Evolutionary conservation across 805 yeast species (phyloP).

Genomic region (Babjeviella inositovora): DNA sequence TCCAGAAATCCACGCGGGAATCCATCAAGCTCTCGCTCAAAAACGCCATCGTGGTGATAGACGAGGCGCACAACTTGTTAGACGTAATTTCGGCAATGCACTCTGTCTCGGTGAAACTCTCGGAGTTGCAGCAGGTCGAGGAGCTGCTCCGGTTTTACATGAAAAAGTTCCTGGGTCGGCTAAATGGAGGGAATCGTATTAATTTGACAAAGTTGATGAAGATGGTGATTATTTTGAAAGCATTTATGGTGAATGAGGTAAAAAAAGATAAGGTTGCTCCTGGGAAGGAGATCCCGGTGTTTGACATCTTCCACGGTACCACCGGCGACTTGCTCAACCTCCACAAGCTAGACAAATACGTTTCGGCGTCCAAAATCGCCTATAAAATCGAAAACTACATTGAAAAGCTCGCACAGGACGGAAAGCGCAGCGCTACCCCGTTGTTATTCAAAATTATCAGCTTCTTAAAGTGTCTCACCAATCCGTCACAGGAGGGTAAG

Average conservation of each 20-base stretch:
- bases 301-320: slow-evolving; percentile 37
- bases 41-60: slow-evolving; percentile 61
- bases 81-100: slow-evolving; percentile 62
- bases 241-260: slow-evolving; percentile 24
- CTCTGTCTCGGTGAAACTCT: slow-evolving; percentile 37
- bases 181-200: slow-evolving; percentile 60
- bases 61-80: slow-evolving; percentile 82
- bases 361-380: slow-evolving; percentile 59
- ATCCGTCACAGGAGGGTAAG: slow-evolving; percentile 70
- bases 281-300: slow-evolving; percentile 35
- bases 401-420: slow-evolving; percentile 9
- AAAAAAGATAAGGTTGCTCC: slow-evolving; percentile 15
- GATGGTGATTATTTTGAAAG: slow-evolving; percentile 31
- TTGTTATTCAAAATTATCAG: slow-evolving; percentile 47
- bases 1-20: slow-evolving; percentile 44
- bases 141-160: slow-evolving; percentile 37
- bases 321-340: slow-evolving; percentile 63
- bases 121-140: slow-evolving; percentile 28
- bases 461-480: slow-evolving; percentile 48
- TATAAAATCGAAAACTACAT: slow-evolving; percentile 68
- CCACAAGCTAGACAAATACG: slow-evolving; percentile 46
- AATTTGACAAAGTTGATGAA: slow-evolving; percentile 48
- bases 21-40: slow-evolving; percentile 41
- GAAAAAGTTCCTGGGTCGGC: slow-evolving; percentile 39
- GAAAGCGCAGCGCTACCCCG: slow-evolving; percentile 18